A percentile compares a stretch with the other conserved stretches of the same genome.
These are phyloP conservation scores for Willaertia magna DNA, from an alignment of 208 protist genomes.

Conservation along the genomic window DNA sequence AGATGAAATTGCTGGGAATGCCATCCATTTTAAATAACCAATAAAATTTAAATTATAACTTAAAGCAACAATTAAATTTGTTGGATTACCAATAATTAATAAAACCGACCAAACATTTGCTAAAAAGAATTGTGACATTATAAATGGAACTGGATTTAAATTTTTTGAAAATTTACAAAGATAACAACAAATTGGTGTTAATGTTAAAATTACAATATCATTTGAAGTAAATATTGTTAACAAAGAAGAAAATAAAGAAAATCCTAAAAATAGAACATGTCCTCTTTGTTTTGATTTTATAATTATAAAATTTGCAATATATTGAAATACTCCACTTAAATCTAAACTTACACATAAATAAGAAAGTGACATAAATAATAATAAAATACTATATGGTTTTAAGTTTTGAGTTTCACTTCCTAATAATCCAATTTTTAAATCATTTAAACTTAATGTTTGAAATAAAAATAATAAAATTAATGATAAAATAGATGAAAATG, in stretches of 20 bases:
- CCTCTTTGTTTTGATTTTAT: neutral
- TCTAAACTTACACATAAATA: conserved; percentile 20
- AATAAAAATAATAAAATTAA: neutral
- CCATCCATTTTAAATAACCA: conserved; percentile 22
- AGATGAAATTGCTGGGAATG: conserved; percentile 18
- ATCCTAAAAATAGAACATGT: conserved; percentile 19
- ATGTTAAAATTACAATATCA: conserved; percentile 31
- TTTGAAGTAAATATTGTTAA: conserved; percentile 28
- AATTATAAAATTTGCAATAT: neutral
- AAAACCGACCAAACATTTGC: conserved; percentile 26
- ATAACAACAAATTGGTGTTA: conserved; percentile 29
- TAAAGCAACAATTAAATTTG: conserved; percentile 23
- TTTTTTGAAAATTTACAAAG: neutral
- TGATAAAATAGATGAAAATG: neutral
- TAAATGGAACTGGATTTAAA: conserved; percentile 21
- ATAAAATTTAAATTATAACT: conserved; percentile 23
- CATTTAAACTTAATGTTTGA: neutral
- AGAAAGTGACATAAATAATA: conserved; percentile 21
- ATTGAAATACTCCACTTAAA: conserved; percentile 22
- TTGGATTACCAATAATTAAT: conserved; percentile 28
- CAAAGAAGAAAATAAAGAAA: conserved; percentile 16
- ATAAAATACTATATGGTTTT: conserved; percentile 16
- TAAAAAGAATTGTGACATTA: conserved; percentile 28
- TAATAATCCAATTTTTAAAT: neutral
- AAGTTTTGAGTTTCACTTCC: neutral